These are phyloP conservation scores for Pulicaria dysenterica DNA, from an alignment of 129 eudicot genomes.

Conservation along the genomic window DNA sequence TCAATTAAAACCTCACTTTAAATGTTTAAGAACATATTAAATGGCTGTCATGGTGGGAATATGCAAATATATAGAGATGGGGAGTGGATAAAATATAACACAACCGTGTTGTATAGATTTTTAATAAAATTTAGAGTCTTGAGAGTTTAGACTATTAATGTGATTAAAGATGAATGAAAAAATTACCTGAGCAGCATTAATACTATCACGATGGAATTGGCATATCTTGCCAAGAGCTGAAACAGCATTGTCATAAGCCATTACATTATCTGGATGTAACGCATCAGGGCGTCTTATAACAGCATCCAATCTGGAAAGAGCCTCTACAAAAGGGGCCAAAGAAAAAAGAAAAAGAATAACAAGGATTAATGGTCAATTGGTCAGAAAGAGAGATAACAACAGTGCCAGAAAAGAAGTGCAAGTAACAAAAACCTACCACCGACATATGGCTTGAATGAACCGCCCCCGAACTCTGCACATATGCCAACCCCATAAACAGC, in stretches of 20 bases:
- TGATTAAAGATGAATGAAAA: conserved; percentile 1
- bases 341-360: too few relatives aligned
- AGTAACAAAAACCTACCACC: conserved; percentile 49
- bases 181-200: conserved; percentile 85
- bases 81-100: background rate
- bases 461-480: conserved; percentile 95
- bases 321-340: conserved; percentile 57
- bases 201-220: conserved; percentile 82
- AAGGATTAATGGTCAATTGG: too few relatives aligned
- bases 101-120: background rate
- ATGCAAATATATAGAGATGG: background rate
- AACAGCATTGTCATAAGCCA: conserved; percentile 99
- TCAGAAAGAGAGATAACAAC: too few relatives aligned
- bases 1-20: background rate
- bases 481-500: conserved; percentile 97
- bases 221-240: conserved; percentile 97
- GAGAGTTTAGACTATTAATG: conserved; percentile 13
- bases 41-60: background rate
- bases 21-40: background rate
- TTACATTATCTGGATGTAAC: conserved; percentile 70
- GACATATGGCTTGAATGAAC: conserved; percentile 75
- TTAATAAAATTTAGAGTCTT: background rate
- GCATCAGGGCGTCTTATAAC: conserved; percentile 83
- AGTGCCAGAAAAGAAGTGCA: background rate
- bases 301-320: conserved; percentile 87